Evolutionary conservation across 2,329 filamentous ascomycete genomes (phyloP), one percentile per base, ranked within the genome.

Genomic region (Torrubiellomyces zombiae): DNA sequence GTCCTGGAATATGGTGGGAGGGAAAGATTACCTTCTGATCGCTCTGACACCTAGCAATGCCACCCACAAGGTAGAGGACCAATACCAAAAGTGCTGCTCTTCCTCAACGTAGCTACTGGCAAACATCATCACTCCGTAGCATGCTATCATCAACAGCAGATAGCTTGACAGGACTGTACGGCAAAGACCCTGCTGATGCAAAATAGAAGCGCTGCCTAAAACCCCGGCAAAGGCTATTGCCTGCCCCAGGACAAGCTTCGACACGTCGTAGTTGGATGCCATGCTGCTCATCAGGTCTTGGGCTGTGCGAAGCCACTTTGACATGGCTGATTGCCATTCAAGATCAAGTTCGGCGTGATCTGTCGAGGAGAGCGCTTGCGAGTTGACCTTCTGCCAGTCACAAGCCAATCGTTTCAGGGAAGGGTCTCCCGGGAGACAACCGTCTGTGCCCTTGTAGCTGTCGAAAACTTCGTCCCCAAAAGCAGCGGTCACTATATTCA

Each of bases 31-130:
- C 57, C 50, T 50, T 28, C 43, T 45, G 21, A 58, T 51, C 40
- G 54, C 51, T 35, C 56, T 61, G 20, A 65, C 34, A 16, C 56
- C 58, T 9, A 75, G 51, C 16, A 60, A 55, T 2, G 58, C 50
- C 16, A 77, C 43, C 79, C 79, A 91, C 6, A 69, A 65, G 0
- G 76, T 73, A 0, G 75, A 67, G 2, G 70, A 53, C 83, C 86
- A 95, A 51, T 98, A 95, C 89, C 89, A 98, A 46, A 93, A 94
- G 37, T 95, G 82, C 24, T 98, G 89, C 48, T 98, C 89, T 52
- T 98, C 89, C 50, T 98, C 89, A 3, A 98, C 82, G 47, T 89
- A 98, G 43, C 85, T 95, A 45, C 81, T 93, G 7, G 85, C 86
- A 51, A 95, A 95, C 85, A 95, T 95, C 71, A 94, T 91, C 18